These are phyloP conservation scores for Suhomyces xylopsoci DNA, from an alignment of 805 yeast species.

Conservation along the genomic window DNA sequence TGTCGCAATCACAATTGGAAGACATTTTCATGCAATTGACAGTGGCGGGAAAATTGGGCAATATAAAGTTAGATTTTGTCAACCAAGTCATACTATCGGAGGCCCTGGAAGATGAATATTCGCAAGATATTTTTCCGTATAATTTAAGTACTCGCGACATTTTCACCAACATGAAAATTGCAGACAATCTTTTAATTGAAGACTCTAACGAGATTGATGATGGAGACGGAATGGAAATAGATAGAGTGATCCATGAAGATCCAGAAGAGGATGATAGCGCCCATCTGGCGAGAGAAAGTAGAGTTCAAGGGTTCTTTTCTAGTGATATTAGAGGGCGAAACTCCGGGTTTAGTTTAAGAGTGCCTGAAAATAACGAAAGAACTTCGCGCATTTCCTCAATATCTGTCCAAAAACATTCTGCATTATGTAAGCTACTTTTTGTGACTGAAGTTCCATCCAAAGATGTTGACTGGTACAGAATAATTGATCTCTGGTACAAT, in stretches of 20 bases:
- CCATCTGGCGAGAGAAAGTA: not conserved
- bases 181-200: not conserved
- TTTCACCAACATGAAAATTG: conserved; percentile 17
- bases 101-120: not conserved
- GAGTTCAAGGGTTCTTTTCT: not conserved
- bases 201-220: not conserved
- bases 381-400: not conserved
- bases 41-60: conserved; percentile 25
- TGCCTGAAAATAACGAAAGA: not conserved
- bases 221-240: conserved; percentile 12
- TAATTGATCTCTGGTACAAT: conserved; percentile 16
- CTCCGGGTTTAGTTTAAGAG: not conserved
- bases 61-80: conserved; percentile 29
- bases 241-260: conserved; percentile 1
- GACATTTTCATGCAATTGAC: conserved; percentile 25
- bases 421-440: conserved; percentile 9
- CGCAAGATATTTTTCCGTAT: conserved; percentile 13
- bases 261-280: not conserved
- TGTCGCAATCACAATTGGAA: conserved; percentile 24
- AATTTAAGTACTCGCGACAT: conserved; percentile 20
- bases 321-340: not conserved
- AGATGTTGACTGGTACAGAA: conserved; percentile 5
- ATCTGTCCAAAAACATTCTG: not conserved
- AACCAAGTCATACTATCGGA: conserved; percentile 17
- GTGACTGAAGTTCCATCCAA: conserved; percentile 4